Evolutionary conservation across 2,329 filamentous ascomycete species (phyloP).

Genomic region (Neoarthrinium moseri): DNA sequence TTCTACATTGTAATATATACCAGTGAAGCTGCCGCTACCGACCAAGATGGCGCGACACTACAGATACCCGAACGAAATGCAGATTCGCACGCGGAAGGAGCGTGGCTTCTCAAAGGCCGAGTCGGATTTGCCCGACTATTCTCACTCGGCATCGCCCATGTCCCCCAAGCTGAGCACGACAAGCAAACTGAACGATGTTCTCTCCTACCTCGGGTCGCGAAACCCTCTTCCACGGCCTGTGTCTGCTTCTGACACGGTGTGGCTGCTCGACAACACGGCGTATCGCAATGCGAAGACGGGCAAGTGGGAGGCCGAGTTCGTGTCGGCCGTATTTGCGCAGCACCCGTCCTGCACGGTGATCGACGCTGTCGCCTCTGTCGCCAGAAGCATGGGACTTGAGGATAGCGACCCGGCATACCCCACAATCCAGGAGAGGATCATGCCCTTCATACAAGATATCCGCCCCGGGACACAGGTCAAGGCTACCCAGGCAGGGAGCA

Average conservation of each 20-base stretch:
- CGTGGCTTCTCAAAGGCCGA: conserved; percentile 51
- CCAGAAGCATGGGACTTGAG: conserved; percentile 65
- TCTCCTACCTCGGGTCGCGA: conserved; percentile 48
- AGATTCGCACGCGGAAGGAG: conserved; percentile 47
- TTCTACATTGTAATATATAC: too few species aligned
- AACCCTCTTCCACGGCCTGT: conserved; percentile 62
- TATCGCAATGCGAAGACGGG: conserved; percentile 53
- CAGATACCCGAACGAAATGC: conserved; percentile 37
- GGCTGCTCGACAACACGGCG: conserved; percentile 89
- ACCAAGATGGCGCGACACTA: conserved; percentile 19
- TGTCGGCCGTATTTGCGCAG: conserved; percentile 77
- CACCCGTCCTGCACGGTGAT: conserved; percentile 66
- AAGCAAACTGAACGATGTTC: conserved; percentile 33
- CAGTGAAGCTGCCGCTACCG: too few species aligned
- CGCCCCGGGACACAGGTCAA: conserved; percentile 67
- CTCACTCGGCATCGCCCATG: conserved; percentile 23
- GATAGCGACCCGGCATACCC: conserved; percentile 56
- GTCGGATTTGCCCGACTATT: conserved; percentile 39
- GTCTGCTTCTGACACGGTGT: conserved; percentile 69
- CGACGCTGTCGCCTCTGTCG: conserved; percentile 68
- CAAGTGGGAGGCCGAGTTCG: conserved; percentile 78
- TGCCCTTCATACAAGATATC: conserved; percentile 77
- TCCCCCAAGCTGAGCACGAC: conserved; percentile 17
- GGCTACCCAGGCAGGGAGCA: conserved; percentile 52
- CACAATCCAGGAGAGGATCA: conserved; percentile 66